Conservation (phyloP, 257 asterid genomes). For the Euphrasia confusa region DNA sequence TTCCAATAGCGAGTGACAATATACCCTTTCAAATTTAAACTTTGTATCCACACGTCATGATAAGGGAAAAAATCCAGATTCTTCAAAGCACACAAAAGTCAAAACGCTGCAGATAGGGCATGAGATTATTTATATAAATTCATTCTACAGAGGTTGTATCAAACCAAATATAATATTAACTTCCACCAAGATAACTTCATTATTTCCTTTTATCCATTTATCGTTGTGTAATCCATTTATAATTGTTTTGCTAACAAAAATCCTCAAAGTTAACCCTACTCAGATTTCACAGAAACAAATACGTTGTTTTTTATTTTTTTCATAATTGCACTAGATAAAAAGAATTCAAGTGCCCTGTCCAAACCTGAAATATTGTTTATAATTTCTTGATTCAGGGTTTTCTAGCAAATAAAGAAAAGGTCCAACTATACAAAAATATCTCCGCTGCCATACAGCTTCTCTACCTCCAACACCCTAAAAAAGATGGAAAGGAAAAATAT, state of each 20-base stretch:
- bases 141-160: neutral
- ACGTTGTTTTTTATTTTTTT: constrained; percentile 3
- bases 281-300: neutral
- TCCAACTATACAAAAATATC: constrained; percentile 88
- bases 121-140: constrained; percentile 4
- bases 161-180: constrained; percentile 3
- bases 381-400: constrained; percentile 66
- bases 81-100: neutral
- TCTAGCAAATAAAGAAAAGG: constrained; percentile 79
- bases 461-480: constrained; percentile 94
- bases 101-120: neutral
- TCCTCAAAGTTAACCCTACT: constrained; percentile 2
- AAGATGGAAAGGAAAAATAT: constrained; percentile 20
- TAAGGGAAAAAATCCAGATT: neutral
- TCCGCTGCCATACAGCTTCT: constrained; percentile 96
- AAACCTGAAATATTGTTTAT: constrained; percentile 79
- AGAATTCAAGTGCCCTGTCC: constrained; percentile 17
- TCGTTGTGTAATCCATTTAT: neutral
- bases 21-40: constrained; percentile 7
- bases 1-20: constrained; percentile 5
- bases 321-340: constrained; percentile 4
- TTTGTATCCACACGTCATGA: constrained; percentile 16
- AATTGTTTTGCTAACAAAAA: constrained; percentile 7
- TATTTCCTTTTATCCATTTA: no score
- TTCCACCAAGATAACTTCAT: neutral